Conservation (phyloP, 1,139 yeast genomes). For the Yamadazyma friedrichii region DNA sequence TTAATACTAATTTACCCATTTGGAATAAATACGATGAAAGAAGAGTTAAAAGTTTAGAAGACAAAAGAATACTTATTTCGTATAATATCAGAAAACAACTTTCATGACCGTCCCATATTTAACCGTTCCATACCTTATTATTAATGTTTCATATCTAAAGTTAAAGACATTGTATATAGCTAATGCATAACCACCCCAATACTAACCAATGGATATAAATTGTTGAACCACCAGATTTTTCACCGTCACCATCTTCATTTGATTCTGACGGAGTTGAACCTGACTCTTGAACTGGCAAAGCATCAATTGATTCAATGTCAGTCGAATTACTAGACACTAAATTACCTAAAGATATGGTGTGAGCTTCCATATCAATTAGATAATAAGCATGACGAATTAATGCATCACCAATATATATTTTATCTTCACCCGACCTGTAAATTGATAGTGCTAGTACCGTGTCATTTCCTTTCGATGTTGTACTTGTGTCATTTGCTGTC, state of each 20-base stretch:
- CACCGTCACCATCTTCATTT: conserved; percentile 4
- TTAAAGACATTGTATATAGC: neutral
- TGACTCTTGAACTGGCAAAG: neutral
- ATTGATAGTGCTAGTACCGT: neutral
- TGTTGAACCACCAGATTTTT: neutral
- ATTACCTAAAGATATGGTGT: conserved; percentile 3
- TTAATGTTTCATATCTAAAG: no score
- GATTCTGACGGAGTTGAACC: conserved; percentile 3
- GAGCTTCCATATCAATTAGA: conserved; percentile 2
- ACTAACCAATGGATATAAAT: conserved; percentile 1
- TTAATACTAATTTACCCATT: conserved; percentile 23
- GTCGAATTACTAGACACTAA: neutral
- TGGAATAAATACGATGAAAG: conserved; percentile 40
- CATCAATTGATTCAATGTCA: conserved; percentile 1
- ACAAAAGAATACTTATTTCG: neutral
- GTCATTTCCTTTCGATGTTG: neutral
- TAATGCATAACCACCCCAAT: neutral
- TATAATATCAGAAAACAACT: conserved; percentile 1
- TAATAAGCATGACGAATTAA: conserved; percentile 1
- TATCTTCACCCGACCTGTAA: neutral
- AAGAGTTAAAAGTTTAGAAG: conserved; percentile 29
- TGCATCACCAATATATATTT: conserved; percentile 1
- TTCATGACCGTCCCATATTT: neutral
- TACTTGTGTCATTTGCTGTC: neutral
- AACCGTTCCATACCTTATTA: no score